Evolutionary conservation across 768 basidiomycete species (phyloP), one percentile per base, ranked within the genome.

Genomic region (Lepiota subincarnata): DNA sequence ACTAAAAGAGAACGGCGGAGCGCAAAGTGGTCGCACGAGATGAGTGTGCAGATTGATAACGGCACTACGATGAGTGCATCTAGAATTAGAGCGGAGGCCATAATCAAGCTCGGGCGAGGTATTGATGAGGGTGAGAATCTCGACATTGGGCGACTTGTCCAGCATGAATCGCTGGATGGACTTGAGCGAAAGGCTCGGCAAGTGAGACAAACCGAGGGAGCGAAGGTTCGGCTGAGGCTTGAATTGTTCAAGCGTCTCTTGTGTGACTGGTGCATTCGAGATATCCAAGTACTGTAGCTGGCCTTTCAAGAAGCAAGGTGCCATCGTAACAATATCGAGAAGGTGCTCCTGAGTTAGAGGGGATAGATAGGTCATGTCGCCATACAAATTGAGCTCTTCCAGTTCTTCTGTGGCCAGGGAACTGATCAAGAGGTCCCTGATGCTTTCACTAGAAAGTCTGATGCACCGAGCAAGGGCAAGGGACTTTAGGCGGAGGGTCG

Each of bases 121-220:
- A 56, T 82, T 76, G 19, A 87, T 73, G 18, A 98, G 72, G 0
- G 95, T 89, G 48, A 98, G 76, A 11, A 98, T 77, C 73, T 98
- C 97, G 50, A 95, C 83, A 57, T 86, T 82, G 4, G 75, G 71
- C 0, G 92, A 86, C 59, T 86, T 88, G 19, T 65, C 69, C 54
- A 73, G 68, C 45, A 98, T 59, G 69, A 98, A 94, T 12, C 78
- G 70, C 6, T 86, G 70, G 50, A 98, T 74, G 4, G 73, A 78
- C 18, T 73, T 73, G 22, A 98, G 72, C 39, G 80, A 75, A 31
- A 98, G 77, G 24, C 74, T 64, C 4, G 89, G 82, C 53, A 97
- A 90, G 67, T 92, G 84, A 6, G 92, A 94, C 20, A 99, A 78
- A 4, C 97, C 96, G 36, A 98, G 75, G 16, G 92, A 93, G 51